Evolutionary conservation across 2,329 filamentous ascomycete species (phyloP), one percentile per base, ranked within the genome.

Genomic region (Aureobasidium mangrovei): DNA sequence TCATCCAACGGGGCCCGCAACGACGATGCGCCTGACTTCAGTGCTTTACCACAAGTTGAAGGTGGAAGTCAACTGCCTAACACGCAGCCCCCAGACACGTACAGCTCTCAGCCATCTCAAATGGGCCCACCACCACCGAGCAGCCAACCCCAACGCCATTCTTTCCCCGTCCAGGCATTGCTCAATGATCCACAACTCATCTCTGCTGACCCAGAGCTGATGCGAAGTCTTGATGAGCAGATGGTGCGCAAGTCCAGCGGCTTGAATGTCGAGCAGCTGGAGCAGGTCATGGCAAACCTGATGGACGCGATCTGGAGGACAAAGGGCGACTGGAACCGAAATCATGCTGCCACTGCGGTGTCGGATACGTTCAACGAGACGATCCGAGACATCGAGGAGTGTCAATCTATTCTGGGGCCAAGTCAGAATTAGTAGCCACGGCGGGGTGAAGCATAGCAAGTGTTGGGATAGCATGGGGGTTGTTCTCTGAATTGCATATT

Each of bases 291-390:
- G 67, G 85, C 90, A 6, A 83, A 85, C 60, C 74, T 97, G 59
- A 97, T 97, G 91, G 86, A 91, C 57, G 82, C 84, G 59, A 80
- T 97, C 42, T 98, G 93, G 93, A 78, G 77, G 57, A 80, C 79
- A 57, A 80, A 90, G 47, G 78, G 82, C 45, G 84, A 94, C 64
- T 93, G 88, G 81, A 93, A 98, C 70, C 82, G 93, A 41, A 84
- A 83, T 62, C 77, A 78, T 62, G 90, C 95, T 10, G 77, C 84
- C 10, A 73, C 72, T 43, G 72, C 76, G 36, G 77, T 94, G 36
- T 75, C 75, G 40, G 74, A 78, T 12, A 81, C 86, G 4, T 95
- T 95, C 68, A 91, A 94, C 62, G 81, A 83, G 31, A 82, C 82
- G 9, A 83, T 89, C 56, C 64, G 70, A 27, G 86, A 91, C 65